A percentile compares a stretch with the other conserved stretches of the same genome.
These are phyloP conservation scores for Cytospora paraplurivora DNA, from an alignment of 2,329 filamentous ascomycete species.

Conservation along the genomic window DNA sequence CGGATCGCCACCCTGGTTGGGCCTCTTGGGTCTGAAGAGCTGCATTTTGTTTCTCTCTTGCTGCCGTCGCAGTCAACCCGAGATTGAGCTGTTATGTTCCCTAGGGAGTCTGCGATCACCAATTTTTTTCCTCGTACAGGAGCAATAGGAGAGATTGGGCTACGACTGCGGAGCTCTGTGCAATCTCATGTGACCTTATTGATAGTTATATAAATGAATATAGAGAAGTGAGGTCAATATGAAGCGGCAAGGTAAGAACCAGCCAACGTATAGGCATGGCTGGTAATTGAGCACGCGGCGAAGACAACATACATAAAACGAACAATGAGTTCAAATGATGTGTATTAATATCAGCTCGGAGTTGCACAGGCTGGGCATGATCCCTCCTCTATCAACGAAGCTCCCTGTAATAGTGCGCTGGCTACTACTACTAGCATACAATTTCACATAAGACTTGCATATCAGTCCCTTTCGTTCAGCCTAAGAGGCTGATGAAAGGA, in stretches of 20 bases:
- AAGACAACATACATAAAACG: no score
- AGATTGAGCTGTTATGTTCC: neutral
- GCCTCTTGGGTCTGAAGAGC: slow-evolving; percentile 26
- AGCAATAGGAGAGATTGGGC: neutral
- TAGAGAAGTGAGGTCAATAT: neutral
- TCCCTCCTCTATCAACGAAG: no score
- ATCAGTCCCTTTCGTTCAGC: no score
- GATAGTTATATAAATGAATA: neutral
- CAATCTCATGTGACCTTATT: neutral
- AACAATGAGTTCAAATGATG: no score
- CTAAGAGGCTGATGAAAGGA: no score
- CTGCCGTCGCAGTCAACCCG: neutral
- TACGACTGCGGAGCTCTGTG: neutral
- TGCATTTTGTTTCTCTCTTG: slow-evolving; percentile 9
- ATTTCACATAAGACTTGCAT: no score
- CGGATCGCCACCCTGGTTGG: slow-evolving; percentile 13
- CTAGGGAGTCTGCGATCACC: neutral
- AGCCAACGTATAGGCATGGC: neutral
- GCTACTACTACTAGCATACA: no score
- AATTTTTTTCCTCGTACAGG: neutral
- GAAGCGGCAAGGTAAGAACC: neutral
- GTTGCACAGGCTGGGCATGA: no score
- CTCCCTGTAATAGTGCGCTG: no score
- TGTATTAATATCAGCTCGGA: no score
- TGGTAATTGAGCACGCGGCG: neutral